phyloP scores from a whole-genome alignment of 1,139 yeast genomes.

The Diutina ranongensis region DNA sequence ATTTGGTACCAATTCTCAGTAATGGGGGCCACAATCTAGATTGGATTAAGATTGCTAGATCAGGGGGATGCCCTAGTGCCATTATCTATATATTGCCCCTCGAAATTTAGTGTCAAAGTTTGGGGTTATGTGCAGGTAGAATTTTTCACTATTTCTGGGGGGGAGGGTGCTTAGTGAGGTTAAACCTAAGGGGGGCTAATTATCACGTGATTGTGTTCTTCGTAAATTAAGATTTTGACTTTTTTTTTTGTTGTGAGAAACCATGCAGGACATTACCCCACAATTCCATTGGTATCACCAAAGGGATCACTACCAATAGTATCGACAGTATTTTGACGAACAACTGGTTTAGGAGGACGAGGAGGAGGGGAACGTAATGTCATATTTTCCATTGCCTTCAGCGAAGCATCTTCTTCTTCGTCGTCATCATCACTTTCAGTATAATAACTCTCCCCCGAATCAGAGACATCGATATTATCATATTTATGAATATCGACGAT shows the following conservation, averaged over 20 bases:
- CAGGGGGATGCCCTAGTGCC: neutral
- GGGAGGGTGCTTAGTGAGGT: no score
- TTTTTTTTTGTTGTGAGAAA: no score
- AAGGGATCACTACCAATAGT: conserved; percentile 37
- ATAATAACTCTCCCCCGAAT: conserved; percentile 31
- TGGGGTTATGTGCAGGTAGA: no score
- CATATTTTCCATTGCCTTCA: conserved; percentile 9
- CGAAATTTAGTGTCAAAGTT: no score
- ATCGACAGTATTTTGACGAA: conserved; percentile 7
- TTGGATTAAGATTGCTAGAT: no score
- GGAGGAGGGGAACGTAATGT: conserved; percentile 24
- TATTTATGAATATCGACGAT: conserved; percentile 23
- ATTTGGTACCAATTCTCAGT: no score
- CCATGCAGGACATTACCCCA: neutral
- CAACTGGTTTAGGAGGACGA: conserved; percentile 20
- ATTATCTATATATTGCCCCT: neutral
- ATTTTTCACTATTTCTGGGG: no score
- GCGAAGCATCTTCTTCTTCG: conserved; percentile 17
- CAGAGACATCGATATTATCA: conserved; percentile 16
- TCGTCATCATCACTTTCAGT: conserved; percentile 29
- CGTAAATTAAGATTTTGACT: no score
- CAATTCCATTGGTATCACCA: conserved; percentile 32
- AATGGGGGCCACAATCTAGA: no score
- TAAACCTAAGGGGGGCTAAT: no score
- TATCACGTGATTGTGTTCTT: no score